Base-by-base conservation (phyloP, 1,284 basidiomycete genomes). In the Trichosporon sp. region DNA sequence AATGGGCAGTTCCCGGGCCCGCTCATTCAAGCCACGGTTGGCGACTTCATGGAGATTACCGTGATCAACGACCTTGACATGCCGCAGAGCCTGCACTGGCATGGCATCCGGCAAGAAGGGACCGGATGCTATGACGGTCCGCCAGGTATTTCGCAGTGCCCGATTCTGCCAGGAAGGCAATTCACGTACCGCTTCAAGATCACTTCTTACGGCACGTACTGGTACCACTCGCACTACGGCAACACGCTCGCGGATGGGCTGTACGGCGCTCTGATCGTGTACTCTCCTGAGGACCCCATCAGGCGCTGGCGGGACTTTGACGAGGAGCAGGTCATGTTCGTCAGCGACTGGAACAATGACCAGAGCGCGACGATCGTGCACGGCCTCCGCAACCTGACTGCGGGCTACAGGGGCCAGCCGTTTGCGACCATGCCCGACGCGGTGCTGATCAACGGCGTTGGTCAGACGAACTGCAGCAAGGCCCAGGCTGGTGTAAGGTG, bases 121-220 rank as follows among this genome's bases (percentile, higher is more conserved):
- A 65, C 71, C 16, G 58, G 60, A 13, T 57, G 54, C 37, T 73
- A 73, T 70, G 74, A 76, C 64, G 74, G 74, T 34, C 70, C 72
- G 11, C 71, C 74, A 4, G 74, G 74, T n/a, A 40, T 76, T 23
- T 67, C 73, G 2, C 81, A 75, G 71, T 87, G 86, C 67, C 84
- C 84, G 1, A 85, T 87, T 63, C 78, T 81, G 2, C 75, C 83
- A 0, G 79, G 80, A 0, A 69, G 79, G n/a, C 79, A 78, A 6
- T 86, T 85, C 77, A 78, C 82, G 23, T 86, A 86, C 78, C 52
- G 65, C 1, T 75, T 73, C 67, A 71, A 76, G 64, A 67, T 66
- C 19, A 62, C 14, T 25, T 23, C 32, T 23, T 52, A 11, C n/a
- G 74, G 74, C 3, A 70, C 73, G 4, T 74, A 70, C 62, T 76